Percentiles rank a stretch among this genome's conserved stretches.
phyloP scores from a whole-genome alignment of 2,329 filamentous ascomycete species.

The Pestalotiopsis fici region DNA sequence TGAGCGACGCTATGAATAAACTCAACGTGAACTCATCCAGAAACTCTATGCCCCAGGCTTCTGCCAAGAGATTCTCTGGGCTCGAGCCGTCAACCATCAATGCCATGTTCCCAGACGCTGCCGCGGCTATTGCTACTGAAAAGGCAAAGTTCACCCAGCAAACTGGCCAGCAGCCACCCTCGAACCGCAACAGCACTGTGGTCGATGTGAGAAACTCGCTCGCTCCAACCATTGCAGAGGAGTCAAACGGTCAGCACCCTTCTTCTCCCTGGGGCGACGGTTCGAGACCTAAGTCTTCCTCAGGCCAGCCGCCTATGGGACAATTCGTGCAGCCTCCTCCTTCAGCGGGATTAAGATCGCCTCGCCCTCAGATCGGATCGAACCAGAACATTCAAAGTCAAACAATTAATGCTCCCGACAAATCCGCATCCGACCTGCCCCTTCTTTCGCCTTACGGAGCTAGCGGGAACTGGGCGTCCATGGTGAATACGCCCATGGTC shows the following conservation, averaged over 20 bases:
- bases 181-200: conserved; percentile 87
- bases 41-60: conserved; percentile 80
- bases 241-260: conserved; percentile 66
- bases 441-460: conserved; percentile 82
- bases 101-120: conserved; percentile 98
- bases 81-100: conserved; percentile 93
- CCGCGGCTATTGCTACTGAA: conserved; percentile 96
- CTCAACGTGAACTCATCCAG: conserved; percentile 84
- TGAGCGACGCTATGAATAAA: conserved; percentile 97
- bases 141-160: conserved; percentile 97
- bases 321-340: conserved; percentile 87
- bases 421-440: conserved; percentile 70
- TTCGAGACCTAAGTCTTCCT: conserved; percentile 75
- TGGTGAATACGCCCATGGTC: conserved; percentile 97
- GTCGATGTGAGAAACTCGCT: conserved; percentile 78
- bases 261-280: conserved; percentile 76
- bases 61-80: conserved; percentile 89
- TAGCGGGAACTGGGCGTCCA: conserved; percentile 96
- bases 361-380: conserved; percentile 66
- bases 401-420: conserved; percentile 74
- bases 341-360: conserved; percentile 77
- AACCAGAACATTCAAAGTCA: conserved; percentile 79
- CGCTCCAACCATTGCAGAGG: conserved; percentile 71
- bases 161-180: conserved; percentile 84
- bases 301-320: conserved; percentile 83